Base-by-base conservation (phyloP, 2,329 filamentous ascomycete species). In the Bimuria novae-zelandiae region DNA sequence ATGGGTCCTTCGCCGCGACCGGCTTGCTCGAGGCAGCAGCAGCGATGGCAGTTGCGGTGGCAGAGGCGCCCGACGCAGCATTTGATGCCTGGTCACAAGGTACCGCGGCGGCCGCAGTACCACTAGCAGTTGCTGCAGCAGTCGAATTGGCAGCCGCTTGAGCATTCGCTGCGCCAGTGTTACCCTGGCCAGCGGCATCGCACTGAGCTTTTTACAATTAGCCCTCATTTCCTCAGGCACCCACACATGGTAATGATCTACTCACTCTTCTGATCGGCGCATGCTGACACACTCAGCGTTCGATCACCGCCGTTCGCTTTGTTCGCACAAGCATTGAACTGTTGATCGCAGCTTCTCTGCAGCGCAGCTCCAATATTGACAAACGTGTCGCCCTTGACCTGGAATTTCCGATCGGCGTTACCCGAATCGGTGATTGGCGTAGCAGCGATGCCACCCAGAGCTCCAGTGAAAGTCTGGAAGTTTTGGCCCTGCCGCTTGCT, bases 271-370 rank as follows among this genome's bases (percentile, higher is more conserved):
- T 67, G 64, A 2, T 32, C 41, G 11, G 53, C 37, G 50, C 63
- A 67, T 3, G 50, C 60, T 22, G 23, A 25, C 7, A 64, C 60
- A 37, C 57, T 63, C 52, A 64, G 47, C 4, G 54, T 54, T 21
- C 23, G 47, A 45, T 64, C 53, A 6, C 65, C 65, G 3, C 62
- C 60, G 69, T 87, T 87, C 51, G 81, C 81, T 21, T 79, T 79
- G 56, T 84, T 73, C 12, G 81, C 76, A 64, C 86, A 89, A 4
- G 69, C 72, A 62, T 86, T 87, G 75, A 85, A 82, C 74, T 88
- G 84, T 53, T 86, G 80, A 54, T 84, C 80, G 65, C 86, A 89
- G 30, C 83, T 80, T 40, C 86, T 78, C 71, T 86, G 80, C 36
- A 81, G 72, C 22, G 86, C 86, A 7, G 80, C 81, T 2, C 68